Conservation (phyloP, 768 basidiomycete genomes). For the Suillus bovinus region DNA sequence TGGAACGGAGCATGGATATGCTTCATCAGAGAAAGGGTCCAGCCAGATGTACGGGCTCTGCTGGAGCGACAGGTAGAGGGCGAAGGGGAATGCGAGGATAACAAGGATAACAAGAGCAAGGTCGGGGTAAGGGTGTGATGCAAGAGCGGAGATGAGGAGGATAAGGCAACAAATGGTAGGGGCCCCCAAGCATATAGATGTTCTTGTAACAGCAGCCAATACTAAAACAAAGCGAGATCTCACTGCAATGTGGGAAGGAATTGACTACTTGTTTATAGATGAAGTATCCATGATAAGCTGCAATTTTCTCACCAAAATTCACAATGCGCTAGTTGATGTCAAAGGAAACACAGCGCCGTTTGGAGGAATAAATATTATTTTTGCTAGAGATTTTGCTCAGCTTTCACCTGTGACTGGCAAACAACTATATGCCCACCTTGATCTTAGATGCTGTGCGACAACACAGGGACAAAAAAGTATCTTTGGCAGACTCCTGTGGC, state of each 20-base stretch:
- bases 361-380: constrained; percentile 43
- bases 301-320: constrained; percentile 31
- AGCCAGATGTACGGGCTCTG: no score
- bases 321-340: constrained; percentile 31
- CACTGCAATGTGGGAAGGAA: constrained; percentile 16
- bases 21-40: no score
- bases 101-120: no score
- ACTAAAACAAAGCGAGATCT: neutral
- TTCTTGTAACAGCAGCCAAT: neutral
- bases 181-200: no score
- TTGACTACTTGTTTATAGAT: constrained; percentile 44
- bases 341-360: constrained; percentile 33
- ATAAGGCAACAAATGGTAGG: no score
- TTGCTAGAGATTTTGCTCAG: constrained; percentile 46
- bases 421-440: constrained; percentile 21
- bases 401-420: constrained; percentile 37
- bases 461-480: constrained; percentile 18
- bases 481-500: constrained; percentile 37
- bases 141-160: no score
- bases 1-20: no score
- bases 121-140: no score
- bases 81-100: no score
- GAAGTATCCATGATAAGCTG: constrained; percentile 42
- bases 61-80: no score
- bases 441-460: neutral